Evolutionary conservation across 2,329 filamentous ascomycete species (phyloP), one percentile per base, ranked within the genome.

Genomic region (Fusarium virguliforme): DNA sequence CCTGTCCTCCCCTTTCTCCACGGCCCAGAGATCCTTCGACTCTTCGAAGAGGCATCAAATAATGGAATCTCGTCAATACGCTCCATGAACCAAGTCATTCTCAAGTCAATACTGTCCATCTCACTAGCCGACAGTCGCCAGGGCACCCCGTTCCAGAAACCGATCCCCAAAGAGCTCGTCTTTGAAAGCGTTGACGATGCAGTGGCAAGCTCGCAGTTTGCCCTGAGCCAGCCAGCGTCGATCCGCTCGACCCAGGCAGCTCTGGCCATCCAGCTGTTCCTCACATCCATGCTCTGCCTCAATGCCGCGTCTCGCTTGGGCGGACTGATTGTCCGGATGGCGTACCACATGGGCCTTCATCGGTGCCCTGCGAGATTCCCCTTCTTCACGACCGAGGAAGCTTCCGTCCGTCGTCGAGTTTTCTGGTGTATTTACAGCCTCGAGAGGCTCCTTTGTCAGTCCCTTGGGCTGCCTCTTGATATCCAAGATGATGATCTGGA

Each of bases 401-500:
- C 80, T 3, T 80, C 83, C 3, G 81, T 87, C 34, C 82, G 88
- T 2, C 83, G 85, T 13, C 82, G 87, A 0, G 77, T 89, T 0
- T 89, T 89, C 66, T 89, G 87, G 87, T 85, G 85, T 1, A 82
- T 89, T 0, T 90, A 89, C 54, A 84, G 81, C 15, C 76, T 88
- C 0, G 88, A 89, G 46, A 81, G 87, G 50, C 85, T 87, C 62
- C 79, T 89, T 0, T 88, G 85, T 8, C 87, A 89, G 51, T 86
- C 86, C 0, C 81, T 89, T 2, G 87, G 88, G 0, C 79, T 88
- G 0, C 88, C 88, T 0, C 77, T 89, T 1, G 84, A 85, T 22
- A 85, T 90, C 10, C 83, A 84, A 56, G 87, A 89, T 65, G 85
- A 88, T 46, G 87, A 89, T 62, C 77, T 89, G 6, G 88, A 89